Evolutionary conservation across 2,329 filamentous ascomycete genomes (phyloP).

Genomic region (Neonectria faginata): DNA sequence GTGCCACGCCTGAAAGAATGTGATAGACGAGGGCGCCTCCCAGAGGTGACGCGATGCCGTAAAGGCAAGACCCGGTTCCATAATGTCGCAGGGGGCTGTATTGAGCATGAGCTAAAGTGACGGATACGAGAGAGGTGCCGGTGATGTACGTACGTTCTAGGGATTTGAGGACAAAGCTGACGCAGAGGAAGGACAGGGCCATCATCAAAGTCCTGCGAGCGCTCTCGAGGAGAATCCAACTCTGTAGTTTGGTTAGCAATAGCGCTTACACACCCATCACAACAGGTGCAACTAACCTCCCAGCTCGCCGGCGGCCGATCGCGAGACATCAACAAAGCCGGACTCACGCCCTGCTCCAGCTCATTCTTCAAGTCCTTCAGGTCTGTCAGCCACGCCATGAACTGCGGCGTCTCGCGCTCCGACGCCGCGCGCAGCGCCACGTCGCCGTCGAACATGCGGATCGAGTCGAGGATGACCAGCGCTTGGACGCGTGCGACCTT

Average conservation of each 20-base stretch:
- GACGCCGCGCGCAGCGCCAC: constrained; percentile 54
- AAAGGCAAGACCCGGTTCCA: constrained; percentile 40
- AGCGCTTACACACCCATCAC: background rate
- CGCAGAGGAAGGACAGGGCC: constrained; percentile 48
- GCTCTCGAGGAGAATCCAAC: constrained; percentile 59
- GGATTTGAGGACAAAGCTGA: constrained; percentile 51
- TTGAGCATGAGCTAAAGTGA: background rate
- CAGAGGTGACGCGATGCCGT: constrained; percentile 58
- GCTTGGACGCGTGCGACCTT: constrained; percentile 59
- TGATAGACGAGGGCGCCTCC: constrained; percentile 55
- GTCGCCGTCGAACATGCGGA: constrained; percentile 60
- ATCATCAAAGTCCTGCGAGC: constrained; percentile 54
- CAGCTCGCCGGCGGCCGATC: constrained; percentile 55
- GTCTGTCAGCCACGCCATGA: constrained; percentile 53
- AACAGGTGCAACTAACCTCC: constrained; percentile 50
- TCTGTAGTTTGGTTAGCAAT: constrained; percentile 36
- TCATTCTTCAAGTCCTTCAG: constrained; percentile 50
- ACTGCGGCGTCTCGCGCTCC: constrained; percentile 53
- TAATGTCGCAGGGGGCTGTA: constrained; percentile 35
- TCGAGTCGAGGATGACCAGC: constrained; percentile 55
- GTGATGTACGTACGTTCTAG: constrained; percentile 45
- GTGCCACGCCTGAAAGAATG: constrained; percentile 59
- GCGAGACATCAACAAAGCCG: constrained; percentile 37
- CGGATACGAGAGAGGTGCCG: background rate
- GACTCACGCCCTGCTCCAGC: constrained; percentile 47